Evolutionary conservation across 2,329 filamentous ascomycete genomes (phyloP).

Genomic region (Calonectria crousiana): DNA sequence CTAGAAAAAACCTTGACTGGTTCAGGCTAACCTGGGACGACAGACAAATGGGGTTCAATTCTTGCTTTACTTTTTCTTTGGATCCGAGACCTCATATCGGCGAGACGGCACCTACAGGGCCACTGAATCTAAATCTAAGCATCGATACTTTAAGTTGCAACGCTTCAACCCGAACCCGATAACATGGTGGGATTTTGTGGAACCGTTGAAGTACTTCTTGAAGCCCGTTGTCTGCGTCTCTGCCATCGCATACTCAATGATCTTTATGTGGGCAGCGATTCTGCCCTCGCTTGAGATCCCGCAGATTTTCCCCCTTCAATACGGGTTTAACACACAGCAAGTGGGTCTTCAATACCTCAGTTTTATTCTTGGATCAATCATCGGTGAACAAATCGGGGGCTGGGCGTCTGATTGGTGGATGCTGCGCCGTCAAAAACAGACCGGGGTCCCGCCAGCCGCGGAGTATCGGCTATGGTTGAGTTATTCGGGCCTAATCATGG

Average conservation of each 20-base stretch:
- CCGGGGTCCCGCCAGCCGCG: neutral
- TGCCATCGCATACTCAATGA: slow-evolving; percentile 12
- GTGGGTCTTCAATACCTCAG: slow-evolving; percentile 16
- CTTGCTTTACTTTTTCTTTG: slow-evolving; percentile 29
- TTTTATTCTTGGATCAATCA: slow-evolving; percentile 12
- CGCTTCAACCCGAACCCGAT: slow-evolving; percentile 28
- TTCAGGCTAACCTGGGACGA: neutral
- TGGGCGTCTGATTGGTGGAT: slow-evolving; percentile 12
- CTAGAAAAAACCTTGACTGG: neutral
- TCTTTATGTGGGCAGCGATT: slow-evolving; percentile 16
- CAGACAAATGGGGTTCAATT: slow-evolving; percentile 33
- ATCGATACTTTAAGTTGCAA: neutral
- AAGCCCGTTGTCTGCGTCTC: neutral
- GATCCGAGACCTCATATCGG: slow-evolving; percentile 25
- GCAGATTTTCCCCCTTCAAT: slow-evolving; percentile 4
- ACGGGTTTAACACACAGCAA: slow-evolving; percentile 20
- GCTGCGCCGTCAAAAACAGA: slow-evolving; percentile 7
- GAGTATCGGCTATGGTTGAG: slow-evolving; percentile 15
- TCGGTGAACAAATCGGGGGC: slow-evolving; percentile 17
- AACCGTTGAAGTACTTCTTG: neutral
- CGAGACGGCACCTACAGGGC: slow-evolving; percentile 7
- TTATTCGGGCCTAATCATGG: slow-evolving; percentile 15
- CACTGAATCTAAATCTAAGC: neutral
- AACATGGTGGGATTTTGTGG: neutral
- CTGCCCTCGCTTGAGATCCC: slow-evolving; percentile 18